phyloP scores from a whole-genome alignment of 2,329 filamentous ascomycete species.

The Colletotrichum incanum region DNA sequence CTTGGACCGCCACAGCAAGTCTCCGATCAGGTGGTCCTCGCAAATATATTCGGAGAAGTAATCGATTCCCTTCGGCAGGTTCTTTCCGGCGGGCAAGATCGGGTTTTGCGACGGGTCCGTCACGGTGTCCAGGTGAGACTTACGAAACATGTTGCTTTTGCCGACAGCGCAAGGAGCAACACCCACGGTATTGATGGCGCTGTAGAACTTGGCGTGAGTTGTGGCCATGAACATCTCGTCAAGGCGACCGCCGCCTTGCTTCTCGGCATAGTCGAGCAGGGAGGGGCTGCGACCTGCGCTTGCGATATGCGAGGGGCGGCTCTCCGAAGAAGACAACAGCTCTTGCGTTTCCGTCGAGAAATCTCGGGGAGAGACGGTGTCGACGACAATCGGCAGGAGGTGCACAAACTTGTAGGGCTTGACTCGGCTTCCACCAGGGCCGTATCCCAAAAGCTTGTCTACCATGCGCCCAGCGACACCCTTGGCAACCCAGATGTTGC shows the following conservation, averaged over 20 bases:
- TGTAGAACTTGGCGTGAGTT: slow-evolving; percentile 97
- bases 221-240: slow-evolving; percentile 97
- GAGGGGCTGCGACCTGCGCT: slow-evolving; percentile 32
- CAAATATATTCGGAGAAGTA: slow-evolving; percentile 97
- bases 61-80: slow-evolving; percentile 80
- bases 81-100: slow-evolving; percentile 56
- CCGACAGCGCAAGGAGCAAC: slow-evolving; percentile 95
- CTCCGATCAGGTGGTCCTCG: slow-evolving; percentile 96
- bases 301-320: slow-evolving; percentile 47
- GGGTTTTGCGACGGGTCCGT: slow-evolving; percentile 67
- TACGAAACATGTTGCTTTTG: slow-evolving; percentile 99
- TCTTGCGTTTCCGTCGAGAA: slow-evolving; percentile 49
- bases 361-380: slow-evolving; percentile 65
- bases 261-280: slow-evolving; percentile 50
- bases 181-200: slow-evolving; percentile 93
- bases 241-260: slow-evolving; percentile 81
- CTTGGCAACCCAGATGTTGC: slow-evolving; percentile 91
- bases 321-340: slow-evolving; percentile 54
- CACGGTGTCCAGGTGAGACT: slow-evolving; percentile 86
- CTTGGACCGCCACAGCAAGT: slow-evolving; percentile 85
- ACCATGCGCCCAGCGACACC: slow-evolving; percentile 91
- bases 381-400: slow-evolving; percentile 91
- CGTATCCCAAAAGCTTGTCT: slow-evolving; percentile 83
- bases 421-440: slow-evolving; percentile 61
- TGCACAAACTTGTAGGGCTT: slow-evolving; percentile 92